Percentiles rank a stretch among this genome's conserved stretches.
Evolutionary conservation across 768 basidiomycete genomes (phyloP).

Genomic region (Leccinum disarticulatum): DNA sequence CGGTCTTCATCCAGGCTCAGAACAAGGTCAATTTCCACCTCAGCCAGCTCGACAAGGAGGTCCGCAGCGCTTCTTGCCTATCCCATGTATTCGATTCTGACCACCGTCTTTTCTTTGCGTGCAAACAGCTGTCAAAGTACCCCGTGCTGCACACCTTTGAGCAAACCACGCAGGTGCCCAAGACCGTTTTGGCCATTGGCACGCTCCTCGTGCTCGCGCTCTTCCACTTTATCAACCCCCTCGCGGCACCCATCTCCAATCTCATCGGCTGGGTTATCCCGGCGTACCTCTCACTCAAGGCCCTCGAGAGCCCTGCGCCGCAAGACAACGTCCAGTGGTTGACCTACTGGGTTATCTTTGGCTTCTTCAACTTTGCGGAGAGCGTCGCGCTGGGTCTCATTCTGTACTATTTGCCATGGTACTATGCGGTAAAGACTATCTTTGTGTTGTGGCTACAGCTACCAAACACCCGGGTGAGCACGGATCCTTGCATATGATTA

Average conservation of each 20-base stretch:
- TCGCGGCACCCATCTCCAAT: constrained; percentile 91
- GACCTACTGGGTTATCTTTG: constrained; percentile 96
- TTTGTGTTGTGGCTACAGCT: constrained; percentile 94
- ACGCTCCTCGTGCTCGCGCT: constrained; percentile 61
- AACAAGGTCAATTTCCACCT: constrained; percentile 81
- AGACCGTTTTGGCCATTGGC: constrained; percentile 85
- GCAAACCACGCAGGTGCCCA: constrained; percentile 89
- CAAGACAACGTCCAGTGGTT: constrained; percentile 94
- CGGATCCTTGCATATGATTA: background rate
- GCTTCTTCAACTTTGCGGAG: constrained; percentile 91
- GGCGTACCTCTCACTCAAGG: constrained; percentile 93
- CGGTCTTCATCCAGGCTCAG: constrained; percentile 79
- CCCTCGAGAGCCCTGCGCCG: constrained; percentile 81
- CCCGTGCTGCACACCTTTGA: constrained; percentile 82
- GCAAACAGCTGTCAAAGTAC: constrained; percentile 76
- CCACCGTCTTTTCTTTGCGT: background rate
- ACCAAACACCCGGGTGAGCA: constrained; percentile 76
- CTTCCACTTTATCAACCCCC: constrained; percentile 85
- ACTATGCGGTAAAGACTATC: constrained; percentile 88
- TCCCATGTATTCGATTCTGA: background rate
- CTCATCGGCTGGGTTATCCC: constrained; percentile 94
- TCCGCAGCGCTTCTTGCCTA: constrained; percentile 34
- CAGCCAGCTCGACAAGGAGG: constrained; percentile 96
- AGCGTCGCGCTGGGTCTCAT: constrained; percentile 78
- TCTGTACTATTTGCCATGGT: constrained; percentile 94